Percentiles rank a stretch among this genome's conserved stretches.
These are phyloP conservation scores for Aspergillus cejpii DNA, from an alignment of 2,329 filamentous ascomycete species.

Conservation along the genomic window DNA sequence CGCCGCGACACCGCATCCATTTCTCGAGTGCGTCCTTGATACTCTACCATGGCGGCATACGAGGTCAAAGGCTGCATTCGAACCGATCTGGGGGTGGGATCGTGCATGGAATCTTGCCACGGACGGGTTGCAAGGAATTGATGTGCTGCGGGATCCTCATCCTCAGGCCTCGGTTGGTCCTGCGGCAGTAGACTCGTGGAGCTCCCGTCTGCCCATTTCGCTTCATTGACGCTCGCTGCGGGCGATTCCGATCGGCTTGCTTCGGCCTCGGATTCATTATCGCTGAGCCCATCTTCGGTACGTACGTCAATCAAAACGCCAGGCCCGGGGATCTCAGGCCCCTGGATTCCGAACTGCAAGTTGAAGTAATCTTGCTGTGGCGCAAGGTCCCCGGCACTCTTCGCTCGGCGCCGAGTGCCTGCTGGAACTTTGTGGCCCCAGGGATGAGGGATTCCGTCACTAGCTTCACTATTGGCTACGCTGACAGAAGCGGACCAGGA, in stretches of 20 bases:
- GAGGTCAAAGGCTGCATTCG: constrained; percentile 47
- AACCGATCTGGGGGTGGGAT: constrained; percentile 24
- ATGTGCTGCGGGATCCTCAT: constrained; percentile 29
- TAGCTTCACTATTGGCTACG: constrained; percentile 40
- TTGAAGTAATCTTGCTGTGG: constrained; percentile 33
- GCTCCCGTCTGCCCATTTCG: constrained; percentile 17
- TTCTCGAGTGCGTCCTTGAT: constrained; percentile 44
- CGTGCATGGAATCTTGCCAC: constrained; percentile 44
- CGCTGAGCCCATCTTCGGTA: constrained; percentile 33
- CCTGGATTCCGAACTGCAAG: constrained; percentile 23
- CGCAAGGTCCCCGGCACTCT: constrained; percentile 35
- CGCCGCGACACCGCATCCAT: constrained; percentile 50
- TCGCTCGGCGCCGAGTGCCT: constrained; percentile 42
- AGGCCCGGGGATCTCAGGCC: constrained; percentile 46
- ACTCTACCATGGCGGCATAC: constrained; percentile 51
- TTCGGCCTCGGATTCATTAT: constrained; percentile 21
- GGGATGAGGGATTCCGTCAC: constrained; percentile 21
- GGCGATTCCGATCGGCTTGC: constrained; percentile 24
- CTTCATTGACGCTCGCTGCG: constrained; percentile 23
- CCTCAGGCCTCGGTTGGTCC: constrained; percentile 21
- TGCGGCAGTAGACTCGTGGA: constrained; percentile 18
- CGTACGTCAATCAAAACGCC: constrained; percentile 44
- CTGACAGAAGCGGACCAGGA: constrained; percentile 49
- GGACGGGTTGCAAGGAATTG: constrained; percentile 40
- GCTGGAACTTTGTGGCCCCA: constrained; percentile 18